A percentile compares a stretch with the other conserved stretches of the same genome.
Evolutionary conservation across 768 basidiomycete genomes (phyloP).

Genomic region (Pulveroboletus frians): DNA sequence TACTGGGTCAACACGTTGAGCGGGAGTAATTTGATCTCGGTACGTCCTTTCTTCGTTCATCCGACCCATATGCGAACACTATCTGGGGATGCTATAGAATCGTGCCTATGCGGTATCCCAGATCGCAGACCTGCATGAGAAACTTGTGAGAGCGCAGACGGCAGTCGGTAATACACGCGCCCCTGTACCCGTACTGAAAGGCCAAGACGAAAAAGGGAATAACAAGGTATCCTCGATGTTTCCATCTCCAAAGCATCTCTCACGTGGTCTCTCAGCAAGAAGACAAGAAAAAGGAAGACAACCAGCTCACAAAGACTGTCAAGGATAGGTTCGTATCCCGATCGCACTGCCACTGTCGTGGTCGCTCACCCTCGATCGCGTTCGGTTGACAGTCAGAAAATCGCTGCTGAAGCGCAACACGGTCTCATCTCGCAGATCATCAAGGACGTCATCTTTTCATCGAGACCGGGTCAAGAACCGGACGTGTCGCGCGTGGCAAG

Average conservation of each 20-base stretch:
- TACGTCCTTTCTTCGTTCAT: slow-evolving; percentile 32
- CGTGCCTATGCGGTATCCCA: slow-evolving; percentile 92
- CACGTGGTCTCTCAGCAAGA: slow-evolving; percentile 33
- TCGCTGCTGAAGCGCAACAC: slow-evolving; percentile 88
- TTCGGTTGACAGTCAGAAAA: slow-evolving; percentile 59
- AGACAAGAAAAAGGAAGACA: slow-evolving; percentile 85
- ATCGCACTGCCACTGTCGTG: neutral
- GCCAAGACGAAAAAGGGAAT: slow-evolving; percentile 39
- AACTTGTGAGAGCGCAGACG: slow-evolving; percentile 68
- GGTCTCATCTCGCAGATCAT: slow-evolving; percentile 90
- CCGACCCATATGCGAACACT: neutral
- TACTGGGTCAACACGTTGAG: slow-evolving; percentile 99
- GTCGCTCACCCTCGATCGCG: neutral
- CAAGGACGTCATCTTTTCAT: slow-evolving; percentile 87
- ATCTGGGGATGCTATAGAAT: slow-evolving; percentile 50
- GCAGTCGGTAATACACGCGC: slow-evolving; percentile 57
- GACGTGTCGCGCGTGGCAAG: slow-evolving; percentile 26
- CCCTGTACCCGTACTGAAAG: slow-evolving; percentile 48
- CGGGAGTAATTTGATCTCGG: slow-evolving; percentile 88
- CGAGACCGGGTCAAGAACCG: slow-evolving; percentile 31
- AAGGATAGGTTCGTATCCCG: slow-evolving; percentile 66
- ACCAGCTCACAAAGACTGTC: slow-evolving; percentile 81
- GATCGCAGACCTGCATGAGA: slow-evolving; percentile 84
- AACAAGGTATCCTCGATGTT: slow-evolving; percentile 37
- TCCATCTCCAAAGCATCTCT: neutral